A percentile compares a stretch with the other conserved stretches of the same genome.
Conservation (phyloP, 2,329 filamentous ascomycete species). For the Colletotrichum euphorbiae region DNA sequence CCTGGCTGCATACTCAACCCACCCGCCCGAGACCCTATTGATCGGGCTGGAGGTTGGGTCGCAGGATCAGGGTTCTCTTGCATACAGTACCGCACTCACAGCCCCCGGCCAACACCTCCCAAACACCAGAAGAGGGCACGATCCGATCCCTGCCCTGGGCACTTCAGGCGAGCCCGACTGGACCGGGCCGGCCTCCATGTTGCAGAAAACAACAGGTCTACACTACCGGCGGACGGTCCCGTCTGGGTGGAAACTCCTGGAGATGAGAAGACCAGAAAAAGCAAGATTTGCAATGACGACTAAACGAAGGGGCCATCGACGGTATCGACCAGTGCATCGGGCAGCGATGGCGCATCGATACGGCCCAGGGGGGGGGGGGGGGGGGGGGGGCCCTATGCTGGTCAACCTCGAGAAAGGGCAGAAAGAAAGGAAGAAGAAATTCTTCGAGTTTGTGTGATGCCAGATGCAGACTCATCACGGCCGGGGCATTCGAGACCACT, state of each 20-base stretch:
- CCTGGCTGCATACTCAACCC: conserved; percentile 3
- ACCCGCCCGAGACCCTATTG: conserved; percentile 23
- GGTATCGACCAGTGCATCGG: conserved; percentile 33
- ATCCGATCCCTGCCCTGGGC: conserved; percentile 36
- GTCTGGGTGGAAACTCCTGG: conserved; percentile 10
- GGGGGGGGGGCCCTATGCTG: no score
- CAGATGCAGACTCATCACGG: background rate
- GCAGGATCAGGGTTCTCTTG: conserved; percentile 19
- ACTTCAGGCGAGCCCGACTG: conserved; percentile 15
- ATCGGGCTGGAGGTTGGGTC: conserved; percentile 23
- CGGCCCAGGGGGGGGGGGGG: conserved; percentile 12
- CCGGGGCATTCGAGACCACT: no score
- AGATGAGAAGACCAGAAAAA: conserved; percentile 18
- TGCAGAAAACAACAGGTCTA: conserved; percentile 19
- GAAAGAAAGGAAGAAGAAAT: background rate
- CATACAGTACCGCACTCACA: no score
- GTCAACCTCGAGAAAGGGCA: background rate
- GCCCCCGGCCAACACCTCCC: background rate
- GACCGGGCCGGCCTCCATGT: background rate
- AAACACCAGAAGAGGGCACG: conserved; percentile 20
- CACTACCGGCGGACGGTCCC: conserved; percentile 25
- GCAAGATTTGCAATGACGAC: conserved; percentile 23
- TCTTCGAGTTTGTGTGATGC: background rate
- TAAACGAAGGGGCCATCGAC: conserved; percentile 16
- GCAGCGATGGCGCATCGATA: conserved; percentile 31